Percentiles rank a stretch among this genome's conserved stretches.
Evolutionary conservation across 1,139 yeast species (phyloP).

Genomic region (Hemisphaericaspora xylanilytica): DNA sequence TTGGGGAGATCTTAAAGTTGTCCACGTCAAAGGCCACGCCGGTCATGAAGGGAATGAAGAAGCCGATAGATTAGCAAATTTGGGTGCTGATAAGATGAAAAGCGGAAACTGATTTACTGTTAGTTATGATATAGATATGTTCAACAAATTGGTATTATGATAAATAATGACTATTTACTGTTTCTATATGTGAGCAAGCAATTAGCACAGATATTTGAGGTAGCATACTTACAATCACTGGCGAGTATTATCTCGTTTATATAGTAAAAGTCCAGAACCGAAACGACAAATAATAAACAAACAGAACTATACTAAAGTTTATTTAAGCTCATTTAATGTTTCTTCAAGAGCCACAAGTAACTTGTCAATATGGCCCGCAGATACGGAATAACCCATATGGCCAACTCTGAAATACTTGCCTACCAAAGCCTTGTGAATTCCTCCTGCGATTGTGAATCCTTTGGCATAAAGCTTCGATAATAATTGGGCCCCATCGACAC

Average conservation of each 20-base stretch:
- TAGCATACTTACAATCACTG: no score
- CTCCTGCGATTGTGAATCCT: slow-evolving; percentile 87
- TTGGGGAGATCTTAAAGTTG: slow-evolving; percentile 37
- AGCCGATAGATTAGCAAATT: slow-evolving; percentile 75
- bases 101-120: neutral
- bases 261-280: neutral
- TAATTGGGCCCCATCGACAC: slow-evolving; percentile 65
- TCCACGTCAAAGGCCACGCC: slow-evolving; percentile 71
- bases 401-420: slow-evolving; percentile 90
- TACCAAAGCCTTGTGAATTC: slow-evolving; percentile 79
- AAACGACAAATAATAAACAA: no score
- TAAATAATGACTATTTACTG: no score
- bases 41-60: slow-evolving; percentile 69
- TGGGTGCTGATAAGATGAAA: slow-evolving; percentile 47
- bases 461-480: slow-evolving; percentile 52
- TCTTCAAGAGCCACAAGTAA: slow-evolving; percentile 38
- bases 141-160: no score
- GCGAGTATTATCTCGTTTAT: no score
- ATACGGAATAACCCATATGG: slow-evolving; percentile 76
- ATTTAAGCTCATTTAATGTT: slow-evolving; percentile 31
- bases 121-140: no score
- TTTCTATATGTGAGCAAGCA: no score
- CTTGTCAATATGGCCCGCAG: slow-evolving; percentile 42
- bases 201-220: no score
- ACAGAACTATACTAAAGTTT: slow-evolving; percentile 3